A percentile compares a stretch with the other conserved stretches of the same genome.
Conservation (phyloP, 148 eudicot species). For the Fagopyrum esculentum region DNA sequence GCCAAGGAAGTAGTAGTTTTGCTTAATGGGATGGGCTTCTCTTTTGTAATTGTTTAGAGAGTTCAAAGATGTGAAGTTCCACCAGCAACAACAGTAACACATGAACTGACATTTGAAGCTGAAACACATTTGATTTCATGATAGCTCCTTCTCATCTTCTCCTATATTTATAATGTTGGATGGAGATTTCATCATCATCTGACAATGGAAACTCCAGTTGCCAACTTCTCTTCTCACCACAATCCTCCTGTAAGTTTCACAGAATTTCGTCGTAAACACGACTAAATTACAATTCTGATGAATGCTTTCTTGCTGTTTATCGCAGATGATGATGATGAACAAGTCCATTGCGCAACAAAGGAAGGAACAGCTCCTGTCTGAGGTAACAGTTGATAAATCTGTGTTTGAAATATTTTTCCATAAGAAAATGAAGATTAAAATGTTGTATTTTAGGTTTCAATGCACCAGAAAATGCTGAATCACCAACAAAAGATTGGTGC, state of each 20-base stretch:
- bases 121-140: not conserved
- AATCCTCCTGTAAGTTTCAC: not conserved
- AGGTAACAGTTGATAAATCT: conserved; percentile 28
- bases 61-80: not conserved
- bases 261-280: too few species aligned
- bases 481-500: conserved; percentile 61
- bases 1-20: not conserved
- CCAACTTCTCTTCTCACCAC: not conserved
- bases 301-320: not conserved
- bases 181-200: not conserved
- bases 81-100: conserved; percentile 12
- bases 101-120: not conserved
- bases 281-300: not conserved
- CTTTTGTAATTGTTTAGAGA: not conserved
- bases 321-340: conserved; percentile 34
- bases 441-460: conserved; percentile 38
- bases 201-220: not conserved
- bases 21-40: not conserved
- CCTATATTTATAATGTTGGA: not conserved
- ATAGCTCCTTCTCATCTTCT: conserved; percentile 8
- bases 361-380: conserved; percentile 58
- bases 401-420: not conserved
- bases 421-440: not conserved
- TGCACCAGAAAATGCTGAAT: conserved; percentile 57
- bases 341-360: conserved; percentile 33